Evolutionary conservation across 2,329 filamentous ascomycete species (phyloP).

Genomic region (Cladosporium oxysporum): DNA sequence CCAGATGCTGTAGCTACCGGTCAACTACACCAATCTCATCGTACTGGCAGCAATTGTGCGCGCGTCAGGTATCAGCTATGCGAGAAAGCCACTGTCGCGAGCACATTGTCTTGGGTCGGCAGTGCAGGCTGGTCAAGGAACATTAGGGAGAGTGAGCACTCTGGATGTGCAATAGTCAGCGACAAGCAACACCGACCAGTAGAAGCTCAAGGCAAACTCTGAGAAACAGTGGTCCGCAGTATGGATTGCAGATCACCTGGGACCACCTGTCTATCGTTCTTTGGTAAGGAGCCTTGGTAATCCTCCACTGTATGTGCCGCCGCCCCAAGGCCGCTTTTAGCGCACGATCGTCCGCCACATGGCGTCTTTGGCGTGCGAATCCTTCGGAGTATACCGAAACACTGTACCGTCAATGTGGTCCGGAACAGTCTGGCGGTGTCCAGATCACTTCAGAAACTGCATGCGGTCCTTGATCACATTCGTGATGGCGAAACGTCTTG

Average conservation of each 20-base stretch:
- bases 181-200: not conserved
- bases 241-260: not conserved
- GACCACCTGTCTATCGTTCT: not conserved
- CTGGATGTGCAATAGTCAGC: not conserved
- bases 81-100: not conserved
- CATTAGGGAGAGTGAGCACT: not conserved
- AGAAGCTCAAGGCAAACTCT: not conserved
- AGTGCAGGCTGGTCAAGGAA: not conserved
- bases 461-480: not conserved
- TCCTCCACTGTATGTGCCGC: not conserved
- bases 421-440: not conserved
- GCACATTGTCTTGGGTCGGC: not conserved
- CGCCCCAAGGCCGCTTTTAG: constrained; percentile 5
- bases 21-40: not conserved
- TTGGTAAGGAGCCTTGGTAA: constrained; percentile 9
- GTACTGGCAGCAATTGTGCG: not conserved
- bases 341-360: not conserved
- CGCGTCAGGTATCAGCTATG: not conserved
- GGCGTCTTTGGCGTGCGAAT: not conserved
- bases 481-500: not conserved
- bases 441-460: not conserved
- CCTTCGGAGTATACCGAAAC: not conserved
- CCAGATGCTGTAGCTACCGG: not conserved
- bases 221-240: not conserved
- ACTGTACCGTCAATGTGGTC: not conserved